Percentiles rank a stretch among this genome's conserved stretches.
Evolutionary conservation across 768 basidiomycete species (phyloP).

Genomic region (Mycena haematopus): DNA sequence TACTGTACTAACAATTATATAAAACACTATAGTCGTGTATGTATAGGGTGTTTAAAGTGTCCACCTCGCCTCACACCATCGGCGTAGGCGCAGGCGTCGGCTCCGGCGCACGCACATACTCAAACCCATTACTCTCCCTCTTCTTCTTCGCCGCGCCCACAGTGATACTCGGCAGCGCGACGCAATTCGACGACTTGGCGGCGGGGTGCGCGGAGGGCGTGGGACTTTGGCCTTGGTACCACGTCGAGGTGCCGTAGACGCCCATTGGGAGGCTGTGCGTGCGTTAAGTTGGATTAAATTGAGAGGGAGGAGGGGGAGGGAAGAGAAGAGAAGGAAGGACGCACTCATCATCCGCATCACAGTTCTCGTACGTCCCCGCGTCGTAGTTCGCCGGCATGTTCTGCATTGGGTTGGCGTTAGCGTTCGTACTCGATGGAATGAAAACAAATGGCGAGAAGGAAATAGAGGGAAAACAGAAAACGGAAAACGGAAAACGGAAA

Average conservation of each 20-base stretch:
- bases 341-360: conserved; percentile 63
- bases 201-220: conserved; percentile 66
- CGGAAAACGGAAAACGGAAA: background rate
- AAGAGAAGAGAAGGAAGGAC: conserved; percentile 26
- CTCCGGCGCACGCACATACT: conserved; percentile 20
- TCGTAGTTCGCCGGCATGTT: conserved; percentile 78
- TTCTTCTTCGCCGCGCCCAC: conserved; percentile 17
- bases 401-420: conserved; percentile 45
- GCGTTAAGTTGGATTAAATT: background rate
- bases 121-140: conserved; percentile 12
- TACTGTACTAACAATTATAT: too few relatives aligned
- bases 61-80: background rate
- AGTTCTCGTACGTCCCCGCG: conserved; percentile 67
- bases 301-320: too few relatives aligned
- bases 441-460: too few relatives aligned
- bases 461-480: too few relatives aligned
- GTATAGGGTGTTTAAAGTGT: too few relatives aligned
- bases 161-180: conserved; percentile 21
- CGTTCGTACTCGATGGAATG: background rate
- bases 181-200: conserved; percentile 71
- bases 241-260: conserved; percentile 75
- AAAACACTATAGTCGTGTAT: too few relatives aligned
- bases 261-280: conserved; percentile 61
- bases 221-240: conserved; percentile 61
- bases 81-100: conserved; percentile 26